phyloP scores from a whole-genome alignment of 179 eudicot genomes.

The Beta lomatogona region DNA sequence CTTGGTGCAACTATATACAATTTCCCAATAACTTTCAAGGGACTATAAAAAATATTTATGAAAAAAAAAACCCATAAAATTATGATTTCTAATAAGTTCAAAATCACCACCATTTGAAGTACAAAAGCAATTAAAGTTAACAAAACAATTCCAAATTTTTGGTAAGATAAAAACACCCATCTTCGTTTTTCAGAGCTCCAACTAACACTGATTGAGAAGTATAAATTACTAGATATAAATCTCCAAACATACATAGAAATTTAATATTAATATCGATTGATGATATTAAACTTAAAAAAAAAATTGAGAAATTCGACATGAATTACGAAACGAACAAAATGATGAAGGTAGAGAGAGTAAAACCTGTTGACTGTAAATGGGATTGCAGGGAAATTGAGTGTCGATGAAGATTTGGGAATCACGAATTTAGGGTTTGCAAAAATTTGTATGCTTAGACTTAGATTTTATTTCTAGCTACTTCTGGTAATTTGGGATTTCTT shows the following conservation, averaged over 20 bases:
- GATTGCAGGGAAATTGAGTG: neutral
- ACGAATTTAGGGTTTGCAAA: conserved; percentile 26
- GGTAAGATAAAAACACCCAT: neutral
- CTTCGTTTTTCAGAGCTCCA: neutral
- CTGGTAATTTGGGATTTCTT: neutral
- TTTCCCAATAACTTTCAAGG: neutral
- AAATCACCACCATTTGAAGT: neutral
- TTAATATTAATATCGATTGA: neutral
- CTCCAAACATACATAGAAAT: neutral
- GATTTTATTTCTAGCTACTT: too few relatives aligned
- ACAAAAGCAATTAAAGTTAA: neutral
- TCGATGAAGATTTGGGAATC: neutral
- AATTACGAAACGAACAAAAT: neutral
- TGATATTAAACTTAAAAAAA: neutral
- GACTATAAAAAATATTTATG: too few relatives aligned
- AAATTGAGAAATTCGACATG: neutral
- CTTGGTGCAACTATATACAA: neutral
- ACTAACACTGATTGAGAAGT: neutral
- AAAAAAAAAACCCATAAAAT: neutral
- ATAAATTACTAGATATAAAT: neutral
- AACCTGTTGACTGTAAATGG: conserved; percentile 16
- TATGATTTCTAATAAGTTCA: neutral
- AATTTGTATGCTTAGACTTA: neutral
- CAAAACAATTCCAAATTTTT: neutral
- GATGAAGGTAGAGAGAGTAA: neutral